Percentiles rank a stretch among this genome's conserved stretches.
Conservation (phyloP, 2,329 filamentous ascomycete genomes). For the Pseudocercospora crystallina region DNA sequence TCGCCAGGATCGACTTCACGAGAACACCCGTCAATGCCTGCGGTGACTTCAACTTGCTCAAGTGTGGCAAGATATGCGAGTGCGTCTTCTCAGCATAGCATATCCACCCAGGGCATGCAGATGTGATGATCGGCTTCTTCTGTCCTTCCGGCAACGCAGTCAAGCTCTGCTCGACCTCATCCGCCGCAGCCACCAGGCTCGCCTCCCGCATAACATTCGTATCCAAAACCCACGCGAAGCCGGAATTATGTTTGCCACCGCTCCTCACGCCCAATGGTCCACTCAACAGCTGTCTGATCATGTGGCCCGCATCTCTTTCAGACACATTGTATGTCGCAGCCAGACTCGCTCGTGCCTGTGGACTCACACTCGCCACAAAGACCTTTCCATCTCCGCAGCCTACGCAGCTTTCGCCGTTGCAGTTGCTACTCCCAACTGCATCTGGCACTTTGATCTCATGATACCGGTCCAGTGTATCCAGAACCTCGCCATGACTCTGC, state of each 20-base stretch:
- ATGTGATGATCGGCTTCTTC: slow-evolving; percentile 71
- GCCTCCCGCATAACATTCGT: slow-evolving; percentile 81
- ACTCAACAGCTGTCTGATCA: slow-evolving; percentile 78
- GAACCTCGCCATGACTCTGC: slow-evolving; percentile 89
- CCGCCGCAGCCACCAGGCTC: slow-evolving; percentile 65
- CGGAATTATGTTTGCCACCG: slow-evolving; percentile 71
- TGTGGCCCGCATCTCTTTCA: slow-evolving; percentile 71
- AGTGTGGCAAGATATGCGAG: slow-evolving; percentile 84
- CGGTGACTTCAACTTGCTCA: slow-evolving; percentile 89
- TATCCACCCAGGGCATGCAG: slow-evolving; percentile 95
- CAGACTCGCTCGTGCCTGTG: slow-evolving; percentile 84
- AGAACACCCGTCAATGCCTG: slow-evolving; percentile 89
- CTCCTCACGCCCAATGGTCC: slow-evolving; percentile 67
- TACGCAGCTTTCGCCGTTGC: not conserved
- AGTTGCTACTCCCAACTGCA: slow-evolving; percentile 13
- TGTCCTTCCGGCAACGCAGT: slow-evolving; percentile 38
- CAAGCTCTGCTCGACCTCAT: slow-evolving; percentile 44
- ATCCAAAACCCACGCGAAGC: slow-evolving; percentile 86
- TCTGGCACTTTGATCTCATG: slow-evolving; percentile 23
- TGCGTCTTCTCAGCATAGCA: slow-evolving; percentile 99
- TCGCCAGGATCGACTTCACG: slow-evolving; percentile 80
- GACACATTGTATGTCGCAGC: slow-evolving; percentile 78
- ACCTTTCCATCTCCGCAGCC: slow-evolving; percentile 59
- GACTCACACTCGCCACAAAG: slow-evolving; percentile 89
- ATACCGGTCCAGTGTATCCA: slow-evolving; percentile 72